Base-by-base conservation (phyloP, 345 rosid species). In the Bruguiera gymnorhiza region DNA sequence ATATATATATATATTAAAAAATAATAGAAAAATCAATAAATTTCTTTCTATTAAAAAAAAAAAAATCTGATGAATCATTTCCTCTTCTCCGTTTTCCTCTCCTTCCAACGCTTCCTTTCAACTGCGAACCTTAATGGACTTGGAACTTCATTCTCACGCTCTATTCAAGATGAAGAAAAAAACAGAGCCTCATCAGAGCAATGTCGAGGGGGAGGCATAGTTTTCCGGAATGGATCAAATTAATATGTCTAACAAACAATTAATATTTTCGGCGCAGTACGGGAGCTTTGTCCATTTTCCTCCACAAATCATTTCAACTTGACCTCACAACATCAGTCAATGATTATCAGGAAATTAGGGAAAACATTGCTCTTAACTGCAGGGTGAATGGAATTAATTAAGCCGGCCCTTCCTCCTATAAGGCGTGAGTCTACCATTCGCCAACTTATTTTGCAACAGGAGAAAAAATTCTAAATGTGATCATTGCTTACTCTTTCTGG, bases 211-310 rank as follows among this genome's bases (percentile, higher is more conserved):
- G 97, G 79, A 84, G 26, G 67, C 97, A 94, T 80, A 86, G 70
- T 66, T 94, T 79, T 89, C 92, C 31, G 92, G 86, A 81, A 85
- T 85, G 85, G 99, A 31, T 31, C 32, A 31, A 4, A 4, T 31
- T 4, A 31, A 31, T 31, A 31, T 31, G 6, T 5, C 32, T 31
- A 31, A 31, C 6, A 31, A 31, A 31, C 6, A 31, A 4, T 31
- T 31, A 31, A 4, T 92, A 73, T 11, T 23, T 70, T 1, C 0
- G 65, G 8, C 59, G 99, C 46, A 97, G 98, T 34, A 95, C 98
- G 29, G 97, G 99, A 69, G 97, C 92, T 75, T 84, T 92, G 81
- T 96, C 97, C 53, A 92, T 92, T 61, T 92, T 88, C 72, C 92
- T 92, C 54, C 71, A 51, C 65, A 87, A 82, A 62, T 75, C 87